phyloP scores from a whole-genome alignment of 2,329 filamentous ascomycete genomes.

The Didymellaceae sp. region DNA sequence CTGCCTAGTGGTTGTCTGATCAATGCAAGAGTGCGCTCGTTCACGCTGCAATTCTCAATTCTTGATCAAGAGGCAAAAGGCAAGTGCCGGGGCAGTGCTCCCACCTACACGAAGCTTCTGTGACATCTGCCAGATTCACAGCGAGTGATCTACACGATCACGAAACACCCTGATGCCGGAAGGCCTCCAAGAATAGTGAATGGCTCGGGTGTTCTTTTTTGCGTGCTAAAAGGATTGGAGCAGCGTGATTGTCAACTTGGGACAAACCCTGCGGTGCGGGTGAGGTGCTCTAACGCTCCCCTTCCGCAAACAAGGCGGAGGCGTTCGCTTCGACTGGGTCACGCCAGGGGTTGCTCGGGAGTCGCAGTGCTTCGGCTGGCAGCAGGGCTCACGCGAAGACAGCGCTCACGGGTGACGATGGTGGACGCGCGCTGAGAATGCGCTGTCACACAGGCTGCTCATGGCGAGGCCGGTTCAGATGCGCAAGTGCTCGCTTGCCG shows the following conservation, averaged over 20 bases:
- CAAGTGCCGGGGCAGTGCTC: too few species aligned
- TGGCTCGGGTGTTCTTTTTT: slow-evolving; percentile 22
- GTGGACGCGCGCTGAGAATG: slow-evolving; percentile 11
- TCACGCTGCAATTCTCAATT: too few species aligned
- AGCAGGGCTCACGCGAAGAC: neutral
- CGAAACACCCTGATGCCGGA: slow-evolving; percentile 17
- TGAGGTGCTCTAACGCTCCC: slow-evolving; percentile 8
- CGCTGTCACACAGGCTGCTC: slow-evolving; percentile 10
- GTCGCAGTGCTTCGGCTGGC: neutral
- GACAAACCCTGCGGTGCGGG: slow-evolving; percentile 7
- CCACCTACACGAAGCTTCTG: slow-evolving; percentile 12
- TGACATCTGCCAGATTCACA: slow-evolving; percentile 5
- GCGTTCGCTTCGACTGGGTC: slow-evolving; percentile 10
- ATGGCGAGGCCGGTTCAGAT: slow-evolving; percentile 2
- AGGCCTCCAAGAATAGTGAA: slow-evolving; percentile 21
- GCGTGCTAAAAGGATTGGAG: slow-evolving; percentile 12
- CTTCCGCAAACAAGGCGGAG: slow-evolving; percentile 13
- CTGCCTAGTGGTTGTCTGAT: neutral
- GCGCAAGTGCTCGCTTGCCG: slow-evolving; percentile 18
- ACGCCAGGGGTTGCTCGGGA: slow-evolving; percentile 6
- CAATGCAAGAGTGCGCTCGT: neutral
- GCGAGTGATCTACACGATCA: slow-evolving; percentile 3
- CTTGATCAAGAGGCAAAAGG: too few species aligned
- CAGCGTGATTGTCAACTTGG: slow-evolving; percentile 1
- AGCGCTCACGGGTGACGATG: neutral